phyloP scores from a whole-genome alignment of 1,284 basidiomycete species.

The Athelia psychrophila region DNA sequence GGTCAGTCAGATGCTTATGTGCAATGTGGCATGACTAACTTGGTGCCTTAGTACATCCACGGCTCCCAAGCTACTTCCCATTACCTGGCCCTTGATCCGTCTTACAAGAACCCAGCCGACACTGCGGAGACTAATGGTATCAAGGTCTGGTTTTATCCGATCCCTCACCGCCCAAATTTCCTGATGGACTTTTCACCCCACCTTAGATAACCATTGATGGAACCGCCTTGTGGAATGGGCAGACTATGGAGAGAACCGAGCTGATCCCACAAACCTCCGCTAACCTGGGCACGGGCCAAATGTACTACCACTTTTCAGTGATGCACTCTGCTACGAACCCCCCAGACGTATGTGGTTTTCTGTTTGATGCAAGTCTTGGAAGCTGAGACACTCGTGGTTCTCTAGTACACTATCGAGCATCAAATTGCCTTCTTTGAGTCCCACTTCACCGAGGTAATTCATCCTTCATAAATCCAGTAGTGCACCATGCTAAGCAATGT shows the following conservation, averaged over 20 bases:
- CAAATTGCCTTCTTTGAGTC: conserved; percentile 64
- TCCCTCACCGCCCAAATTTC: conserved; percentile 39
- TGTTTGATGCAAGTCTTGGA: neutral
- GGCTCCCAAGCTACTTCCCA: conserved; percentile 48
- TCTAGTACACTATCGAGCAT: conserved; percentile 49
- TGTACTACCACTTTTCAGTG: conserved; percentile 66
- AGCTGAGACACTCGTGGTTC: neutral
- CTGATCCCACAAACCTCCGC: conserved; percentile 57
- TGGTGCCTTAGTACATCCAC: conserved; percentile 52
- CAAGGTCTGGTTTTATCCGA: conserved; percentile 31
- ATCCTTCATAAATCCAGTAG: neutral
- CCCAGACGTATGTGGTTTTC: conserved; percentile 40
- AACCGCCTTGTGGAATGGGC: too few relatives aligned
- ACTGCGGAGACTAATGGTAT: conserved; percentile 51
- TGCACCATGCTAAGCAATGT: conserved; percentile 2
- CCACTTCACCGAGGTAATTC: conserved; percentile 56
- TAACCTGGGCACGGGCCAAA: conserved; percentile 56
- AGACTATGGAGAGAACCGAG: conserved; percentile 38
- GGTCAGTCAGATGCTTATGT: conserved; percentile 25
- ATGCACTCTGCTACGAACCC: conserved; percentile 45
- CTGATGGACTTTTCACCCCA: conserved; percentile 10
- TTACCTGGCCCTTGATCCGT: conserved; percentile 50
- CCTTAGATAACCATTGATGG: neutral
- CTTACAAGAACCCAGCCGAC: conserved; percentile 62
- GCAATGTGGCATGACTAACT: neutral